Evolutionary conservation across 257 asterid species (phyloP), one percentile per base, ranked within the genome.

Genomic region (Solanum dulcamara): DNA sequence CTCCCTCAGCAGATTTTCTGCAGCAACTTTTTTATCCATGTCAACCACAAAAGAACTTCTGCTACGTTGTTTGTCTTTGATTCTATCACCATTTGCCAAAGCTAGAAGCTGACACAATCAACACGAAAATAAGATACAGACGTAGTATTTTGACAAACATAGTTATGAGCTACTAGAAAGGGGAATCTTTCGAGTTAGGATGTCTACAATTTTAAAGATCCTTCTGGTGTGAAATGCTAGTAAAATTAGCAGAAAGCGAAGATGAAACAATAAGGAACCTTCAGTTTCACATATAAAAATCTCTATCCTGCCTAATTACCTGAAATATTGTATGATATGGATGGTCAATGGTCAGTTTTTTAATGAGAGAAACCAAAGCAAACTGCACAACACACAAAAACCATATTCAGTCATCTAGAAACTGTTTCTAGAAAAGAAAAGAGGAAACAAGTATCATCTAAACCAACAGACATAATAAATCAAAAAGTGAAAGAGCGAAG

Each of bases 11-110:
- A 96, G 95, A 89, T 94, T 95, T 89, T 96, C 98, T 5, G 99
- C 97, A 85, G 98, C 98, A 90, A 90, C 92, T 84, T 95, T 96
- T 92, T 96, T 96, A 85, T 96, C 99, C 91, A 93, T 90, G 85
- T 96, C 99, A 60, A 92, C 96, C 89, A 96, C 98, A 94, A 93
- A 96, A 50, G 99, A 95, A 89, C 91, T 96, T 90, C 93, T 92
- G 89, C 98, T 95, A 44, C 98, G 97, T 86, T 95, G 99, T 89
- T 95, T 95, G 93, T 96, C 99, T 92, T 96, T 96, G 88, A 96
- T 93, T 85, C 99, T 94, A 87, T 95, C 99, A 85, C 99, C 99
- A 90, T 96, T 94, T 86, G 98, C 95, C 91, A 96, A 89, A 82
- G 98, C 98, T 85, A 96, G 94, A 85, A 96, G 95, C 99, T 95